Conservation (phyloP, 1,139 yeast genomes). For the Pneumocystis oryctolagi region DNA sequence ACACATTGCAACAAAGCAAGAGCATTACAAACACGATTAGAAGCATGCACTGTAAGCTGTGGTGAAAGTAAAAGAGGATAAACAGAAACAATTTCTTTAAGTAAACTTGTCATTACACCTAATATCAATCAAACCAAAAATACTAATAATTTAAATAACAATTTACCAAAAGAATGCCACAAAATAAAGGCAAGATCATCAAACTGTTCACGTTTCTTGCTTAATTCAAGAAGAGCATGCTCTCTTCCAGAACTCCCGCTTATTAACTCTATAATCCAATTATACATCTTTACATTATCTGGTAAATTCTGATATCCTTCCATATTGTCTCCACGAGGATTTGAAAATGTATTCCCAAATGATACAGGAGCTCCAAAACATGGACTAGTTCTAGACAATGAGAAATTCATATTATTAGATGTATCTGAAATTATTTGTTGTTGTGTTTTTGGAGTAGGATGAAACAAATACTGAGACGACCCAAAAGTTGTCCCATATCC, state of each 20-base stretch:
- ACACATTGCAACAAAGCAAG: conserved; percentile 88
- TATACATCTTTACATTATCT: conserved; percentile 74
- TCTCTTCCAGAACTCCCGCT: conserved; percentile 46
- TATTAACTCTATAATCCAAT: conserved; percentile 68
- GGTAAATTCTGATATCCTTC: neutral
- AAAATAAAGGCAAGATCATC: conserved; percentile 84
- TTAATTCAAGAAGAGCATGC: conserved; percentile 78
- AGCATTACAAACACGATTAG: conserved; percentile 91
- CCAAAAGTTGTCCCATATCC: neutral
- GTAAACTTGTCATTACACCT: conserved; percentile 75
- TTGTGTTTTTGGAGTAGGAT: neutral
- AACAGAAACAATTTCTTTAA: conserved; percentile 80
- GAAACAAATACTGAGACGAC: neutral
- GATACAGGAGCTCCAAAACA: neutral
- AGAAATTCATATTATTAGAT: neutral
- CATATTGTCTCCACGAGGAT: neutral
- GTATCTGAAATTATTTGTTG: neutral
- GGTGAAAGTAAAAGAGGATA: conserved; percentile 86
- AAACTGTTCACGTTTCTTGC: conserved; percentile 86
- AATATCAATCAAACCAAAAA: neutral
- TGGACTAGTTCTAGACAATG: neutral
- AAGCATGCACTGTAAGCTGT: conserved; percentile 65
- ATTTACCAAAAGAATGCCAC: conserved; percentile 70
- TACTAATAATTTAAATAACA: neutral
- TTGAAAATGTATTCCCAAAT: neutral